Base-by-base conservation (phyloP, 345 rosid genomes). In the Eucalyptus fibrosa region DNA sequence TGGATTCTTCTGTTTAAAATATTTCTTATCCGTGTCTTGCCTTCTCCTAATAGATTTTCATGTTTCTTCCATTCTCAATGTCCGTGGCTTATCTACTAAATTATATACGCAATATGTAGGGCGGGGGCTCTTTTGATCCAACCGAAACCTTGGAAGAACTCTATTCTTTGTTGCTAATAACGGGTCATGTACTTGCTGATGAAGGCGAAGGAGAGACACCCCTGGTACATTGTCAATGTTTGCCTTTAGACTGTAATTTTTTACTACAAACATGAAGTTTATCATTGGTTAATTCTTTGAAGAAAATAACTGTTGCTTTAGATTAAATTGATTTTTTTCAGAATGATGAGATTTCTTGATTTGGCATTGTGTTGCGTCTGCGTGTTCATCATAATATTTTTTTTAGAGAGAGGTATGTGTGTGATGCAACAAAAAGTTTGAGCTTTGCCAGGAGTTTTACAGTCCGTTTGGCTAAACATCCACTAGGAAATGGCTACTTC, bases 181-280 rank as follows among this genome's bases (percentile, higher is more conserved):
- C 92, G 53, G 99, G 99, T 89, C 99, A 98, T 93, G 95, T 98
- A 88, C 97, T 98, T 93, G 99, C 98, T 77, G 99, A 98, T 93
- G 99, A 98, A 94, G 98, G 99, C 89, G 99, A 98, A 90, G 99
- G 99, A 89, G 99, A 98, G 93, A 98, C 99, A 16, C 99, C 99
- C 87, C 87, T 98, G 99, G 99, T 98, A 95, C 87, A 89, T 89
- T 88, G 47, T 77, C 85, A 40, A 77, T 40, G 45, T 77, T 77
- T 40, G 13, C 30, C 85, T 77, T 40, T 24, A 77, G 47, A 77
- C 47, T 15, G 24, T 40, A 40, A 77, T 37, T 40, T 77, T 77
- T 77, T 23, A 40, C 85, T 40, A 77, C 85, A 77, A 40, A 21
- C 47, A 21, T 72, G 12, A 72, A 72, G 45, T 34, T 18, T 72